A percentile compares a stretch with the other conserved stretches of the same genome.
These are phyloP conservation scores for Microdochium paspali DNA, from an alignment of 2,329 filamentous ascomycete genomes.

Conservation along the genomic window DNA sequence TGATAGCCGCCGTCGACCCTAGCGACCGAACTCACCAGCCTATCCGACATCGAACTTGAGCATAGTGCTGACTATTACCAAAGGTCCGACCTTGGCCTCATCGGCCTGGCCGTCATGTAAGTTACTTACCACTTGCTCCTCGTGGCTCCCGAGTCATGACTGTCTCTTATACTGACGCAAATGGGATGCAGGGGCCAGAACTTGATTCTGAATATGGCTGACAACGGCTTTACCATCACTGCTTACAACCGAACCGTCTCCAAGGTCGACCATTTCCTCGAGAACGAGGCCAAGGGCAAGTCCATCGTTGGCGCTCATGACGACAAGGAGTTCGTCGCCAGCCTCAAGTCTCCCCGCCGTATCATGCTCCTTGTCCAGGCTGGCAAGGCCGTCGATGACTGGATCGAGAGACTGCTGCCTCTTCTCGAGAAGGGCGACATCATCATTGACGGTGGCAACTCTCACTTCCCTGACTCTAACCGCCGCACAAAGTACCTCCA, in stretches of 20 bases:
- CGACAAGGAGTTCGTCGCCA: constrained; percentile 87
- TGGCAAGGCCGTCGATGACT: constrained; percentile 94
- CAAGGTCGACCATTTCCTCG: constrained; percentile 94
- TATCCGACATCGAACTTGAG: neutral
- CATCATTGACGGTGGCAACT: constrained; percentile 99
- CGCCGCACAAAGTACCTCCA: constrained; percentile 85
- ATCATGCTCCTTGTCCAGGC: constrained; percentile 99
- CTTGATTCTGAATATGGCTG: constrained; percentile 81
- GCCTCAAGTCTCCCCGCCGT: constrained; percentile 94
- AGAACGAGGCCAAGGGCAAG: constrained; percentile 91
- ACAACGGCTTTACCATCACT: constrained; percentile 91
- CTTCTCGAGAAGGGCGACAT: constrained; percentile 82
- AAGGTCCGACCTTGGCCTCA: constrained; percentile 85
- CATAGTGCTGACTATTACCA: constrained; percentile 43
- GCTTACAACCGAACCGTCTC: constrained; percentile 98
- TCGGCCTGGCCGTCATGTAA: constrained; percentile 85
- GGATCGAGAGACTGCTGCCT: constrained; percentile 90
- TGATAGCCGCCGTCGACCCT: constrained; percentile 5
- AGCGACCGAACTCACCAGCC: constrained; percentile 1
- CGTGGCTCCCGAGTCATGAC: constrained; percentile 2
- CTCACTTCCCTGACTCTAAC: constrained; percentile 98
- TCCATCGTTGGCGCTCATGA: constrained; percentile 88
- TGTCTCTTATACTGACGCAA: constrained; percentile 4
- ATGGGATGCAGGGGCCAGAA: constrained; percentile 56
- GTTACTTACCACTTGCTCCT: constrained; percentile 18